Evolutionary conservation across 495 filamentous ascomycete species (phyloP), one percentile per base, ranked within the genome.

Genomic region (Lasiosphaeria miniovina): DNA sequence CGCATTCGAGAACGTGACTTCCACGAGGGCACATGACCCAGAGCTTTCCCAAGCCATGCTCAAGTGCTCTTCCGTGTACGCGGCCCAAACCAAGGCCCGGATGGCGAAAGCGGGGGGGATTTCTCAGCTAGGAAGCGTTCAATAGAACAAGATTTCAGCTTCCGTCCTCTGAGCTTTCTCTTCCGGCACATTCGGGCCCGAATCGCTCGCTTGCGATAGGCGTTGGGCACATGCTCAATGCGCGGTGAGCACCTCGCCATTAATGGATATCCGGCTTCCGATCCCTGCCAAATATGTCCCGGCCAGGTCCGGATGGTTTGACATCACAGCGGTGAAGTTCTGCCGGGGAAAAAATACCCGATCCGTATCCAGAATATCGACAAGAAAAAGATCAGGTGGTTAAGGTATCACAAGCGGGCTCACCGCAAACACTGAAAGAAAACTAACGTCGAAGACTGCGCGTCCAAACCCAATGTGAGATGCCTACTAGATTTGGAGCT

Each of bases 21-120:
- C 49, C 53, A 53, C 55, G 49, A 52, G 24, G 49, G 46, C 63
- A 66, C 63, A 60, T 66, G 63, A 66, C 63, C 49, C 59, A 49
- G 38, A 36, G 49, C 63, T 62, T 66, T 41, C 33, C 52, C 54
- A 40, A 40, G 51, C 50, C 58, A 32, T 59, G 15, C 38, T 46
- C 43, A 4, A 36, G 24, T 51, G 24, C 12, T 11, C 12, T 46
- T n/a, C 4, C 15, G 12, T 46, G 43, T 46, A n/a, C 11, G 43
- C 43, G 43, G 11, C 43, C 43, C 43, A 46, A 46, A 46, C 43
- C 11, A 46, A 46, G 43, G 43, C 43, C 43, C 4, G 43, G 12
- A 1, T 5, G 4, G 12, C 12, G 7, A 8, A 3, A 11, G 5
- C 0, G 43, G 6, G 15, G 43, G 0, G 15, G 11, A 5, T 4